Evolutionary conservation across 2,329 filamentous ascomycete species (phyloP).

Genomic region (Lachnellula suecica): DNA sequence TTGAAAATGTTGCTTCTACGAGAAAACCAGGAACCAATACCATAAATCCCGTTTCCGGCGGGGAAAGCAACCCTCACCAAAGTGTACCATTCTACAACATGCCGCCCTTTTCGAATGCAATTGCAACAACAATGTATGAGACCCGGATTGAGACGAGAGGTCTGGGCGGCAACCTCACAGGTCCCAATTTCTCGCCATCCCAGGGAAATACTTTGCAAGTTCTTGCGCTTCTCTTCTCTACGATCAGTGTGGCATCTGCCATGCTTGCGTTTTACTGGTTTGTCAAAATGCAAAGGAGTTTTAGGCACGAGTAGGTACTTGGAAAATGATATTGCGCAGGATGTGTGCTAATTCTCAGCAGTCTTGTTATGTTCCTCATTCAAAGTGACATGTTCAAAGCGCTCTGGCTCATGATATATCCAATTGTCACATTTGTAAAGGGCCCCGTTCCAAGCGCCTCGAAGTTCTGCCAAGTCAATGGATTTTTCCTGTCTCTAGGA

Average conservation of each 20-base stretch:
- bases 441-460: conserved; percentile 51
- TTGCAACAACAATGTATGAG: conserved; percentile 12
- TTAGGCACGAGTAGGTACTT: conserved; percentile 66
- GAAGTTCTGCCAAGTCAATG: conserved; percentile 64
- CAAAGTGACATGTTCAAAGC: conserved; percentile 71
- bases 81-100: conserved; percentile 9
- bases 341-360: conserved; percentile 33
- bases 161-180: conserved; percentile 15
- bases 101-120: conserved; percentile 22
- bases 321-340: neutral
- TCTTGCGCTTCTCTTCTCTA: conserved; percentile 38
- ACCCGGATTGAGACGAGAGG: conserved; percentile 12
- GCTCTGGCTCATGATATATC: conserved; percentile 65
- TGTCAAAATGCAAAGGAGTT: conserved; percentile 68
- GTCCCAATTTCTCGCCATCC: neutral
- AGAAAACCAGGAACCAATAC: conserved; percentile 4
- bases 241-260: conserved; percentile 56
- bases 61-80: neutral
- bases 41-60: neutral
- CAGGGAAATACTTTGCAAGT: conserved; percentile 28
- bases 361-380: conserved; percentile 73
- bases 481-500: conserved; percentile 66
- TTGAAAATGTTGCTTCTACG: conserved; percentile 8
- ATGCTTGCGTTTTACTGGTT: conserved; percentile 69
- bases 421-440: conserved; percentile 54